These are phyloP conservation scores for Entomortierella parvispora DNA, from an alignment of 192 early-diverging fungal genomes.

Conservation along the genomic window DNA sequence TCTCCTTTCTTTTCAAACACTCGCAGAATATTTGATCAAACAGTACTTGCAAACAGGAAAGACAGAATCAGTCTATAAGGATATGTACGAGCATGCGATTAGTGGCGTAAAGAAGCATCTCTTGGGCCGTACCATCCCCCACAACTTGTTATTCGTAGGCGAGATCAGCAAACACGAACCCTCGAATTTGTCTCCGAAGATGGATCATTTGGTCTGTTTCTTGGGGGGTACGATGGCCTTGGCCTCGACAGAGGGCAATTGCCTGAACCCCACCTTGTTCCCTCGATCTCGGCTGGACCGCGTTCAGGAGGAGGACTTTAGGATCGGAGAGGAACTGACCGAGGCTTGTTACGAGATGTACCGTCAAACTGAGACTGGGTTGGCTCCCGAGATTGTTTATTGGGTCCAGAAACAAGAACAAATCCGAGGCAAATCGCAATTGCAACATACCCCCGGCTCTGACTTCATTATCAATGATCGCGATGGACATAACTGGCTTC, in stretches of 20 bases:
- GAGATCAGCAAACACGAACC: conserved; percentile 57
- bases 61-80: conserved; percentile 69
- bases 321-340: conserved; percentile 76
- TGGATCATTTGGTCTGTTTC: conserved; percentile 96
- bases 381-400: conserved; percentile 52
- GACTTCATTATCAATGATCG: conserved; percentile 71
- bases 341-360: conserved; percentile 69
- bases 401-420: conserved; percentile 64
- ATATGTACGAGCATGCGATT: conserved; percentile 72
- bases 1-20: background rate
- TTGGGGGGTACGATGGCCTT: conserved; percentile 86
- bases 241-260: conserved; percentile 69
- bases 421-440: conserved; percentile 26
- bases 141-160: conserved; percentile 69
- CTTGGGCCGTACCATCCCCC: conserved; percentile 59
- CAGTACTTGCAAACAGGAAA: conserved; percentile 82
- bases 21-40: conserved; percentile 89
- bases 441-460: conserved; percentile 35
- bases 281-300: conserved; percentile 13
- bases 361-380: conserved; percentile 46
- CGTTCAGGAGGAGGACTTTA: conserved; percentile 61
- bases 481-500: conserved; percentile 79
- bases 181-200: conserved; percentile 60
- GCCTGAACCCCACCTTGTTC: conserved; percentile 24
- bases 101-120: conserved; percentile 76